Conservation (phyloP, 441 rosid species). For the Lepidium campestre region DNA sequence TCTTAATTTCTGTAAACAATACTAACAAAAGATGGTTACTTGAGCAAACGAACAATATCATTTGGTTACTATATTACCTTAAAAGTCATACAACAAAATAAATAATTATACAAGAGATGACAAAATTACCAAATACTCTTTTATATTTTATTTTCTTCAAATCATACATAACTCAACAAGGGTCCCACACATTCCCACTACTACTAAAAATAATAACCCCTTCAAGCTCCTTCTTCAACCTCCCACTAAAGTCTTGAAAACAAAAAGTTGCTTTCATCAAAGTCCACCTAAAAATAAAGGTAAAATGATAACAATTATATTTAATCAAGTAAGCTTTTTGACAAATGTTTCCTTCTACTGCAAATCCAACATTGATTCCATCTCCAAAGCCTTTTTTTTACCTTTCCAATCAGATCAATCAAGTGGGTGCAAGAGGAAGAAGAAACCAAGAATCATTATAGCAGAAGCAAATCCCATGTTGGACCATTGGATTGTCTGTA, state of each 20-base stretch:
- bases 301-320: constrained; percentile 29
- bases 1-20: not conserved
- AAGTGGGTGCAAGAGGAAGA: not conserved
- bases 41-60: not conserved
- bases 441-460: not conserved
- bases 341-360: constrained; percentile 37
- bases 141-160: constrained; percentile 6
- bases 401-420: constrained; percentile 35
- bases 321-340: constrained; percentile 50
- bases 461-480: constrained; percentile 8
- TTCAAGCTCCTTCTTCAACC: constrained; percentile 23
- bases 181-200: constrained; percentile 74
- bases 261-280: constrained; percentile 54
- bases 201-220: not conserved
- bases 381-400: constrained; percentile 40
- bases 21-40: not conserved
- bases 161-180: constrained; percentile 30
- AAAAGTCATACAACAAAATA: not conserved
- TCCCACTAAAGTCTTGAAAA: constrained; percentile 42
- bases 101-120: not conserved
- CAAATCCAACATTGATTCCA: constrained; percentile 35
- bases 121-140: constrained; percentile 4
- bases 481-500: constrained; percentile 30
- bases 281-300: constrained; percentile 44
- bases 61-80: not conserved